Percentiles rank a stretch among this genome's conserved stretches.
Conservation (phyloP, 208 protist genomes). For the Leishmania amazonensis region DNA sequence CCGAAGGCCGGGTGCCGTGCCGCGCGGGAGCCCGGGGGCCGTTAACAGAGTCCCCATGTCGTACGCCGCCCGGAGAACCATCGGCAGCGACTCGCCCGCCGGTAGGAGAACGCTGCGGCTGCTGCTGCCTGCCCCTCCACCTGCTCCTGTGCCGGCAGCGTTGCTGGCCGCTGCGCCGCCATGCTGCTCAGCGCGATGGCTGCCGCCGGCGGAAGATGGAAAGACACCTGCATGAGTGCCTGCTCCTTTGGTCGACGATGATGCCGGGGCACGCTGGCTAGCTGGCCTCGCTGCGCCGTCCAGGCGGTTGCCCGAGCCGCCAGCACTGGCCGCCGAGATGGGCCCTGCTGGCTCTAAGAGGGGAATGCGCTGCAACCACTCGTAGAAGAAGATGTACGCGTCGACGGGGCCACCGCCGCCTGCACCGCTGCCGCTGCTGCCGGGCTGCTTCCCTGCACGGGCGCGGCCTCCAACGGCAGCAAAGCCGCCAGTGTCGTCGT, state of each 20-base stretch:
- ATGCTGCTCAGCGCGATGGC: not conserved
- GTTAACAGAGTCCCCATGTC: constrained; percentile 54
- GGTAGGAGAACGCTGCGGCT: constrained; percentile 40
- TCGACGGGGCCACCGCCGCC: constrained; percentile 38
- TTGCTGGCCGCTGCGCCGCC: not conserved
- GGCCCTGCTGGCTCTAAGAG: constrained; percentile 8
- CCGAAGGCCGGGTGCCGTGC: constrained; percentile 31
- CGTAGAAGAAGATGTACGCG: constrained; percentile 65
- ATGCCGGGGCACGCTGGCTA: not conserved
- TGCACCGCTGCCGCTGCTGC: constrained; percentile 5
- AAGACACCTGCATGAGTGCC: not conserved
- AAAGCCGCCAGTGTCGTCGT: constrained; percentile 13
- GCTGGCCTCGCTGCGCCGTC: not conserved
- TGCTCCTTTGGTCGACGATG: not conserved
- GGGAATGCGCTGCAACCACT: constrained; percentile 60
- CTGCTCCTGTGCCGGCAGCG: not conserved
- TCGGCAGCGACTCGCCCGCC: constrained; percentile 46
- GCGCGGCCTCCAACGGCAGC: constrained; percentile 10
- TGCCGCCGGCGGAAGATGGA: not conserved
- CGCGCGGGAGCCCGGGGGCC: constrained; percentile 40
- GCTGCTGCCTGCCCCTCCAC: not conserved
- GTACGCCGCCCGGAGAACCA: constrained; percentile 71
- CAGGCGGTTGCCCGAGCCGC: not conserved
- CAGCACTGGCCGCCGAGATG: not conserved
- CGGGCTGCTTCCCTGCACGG: not conserved